Conservation (phyloP, 805 yeast genomes). For the Henningerozyma blattae region DNA sequence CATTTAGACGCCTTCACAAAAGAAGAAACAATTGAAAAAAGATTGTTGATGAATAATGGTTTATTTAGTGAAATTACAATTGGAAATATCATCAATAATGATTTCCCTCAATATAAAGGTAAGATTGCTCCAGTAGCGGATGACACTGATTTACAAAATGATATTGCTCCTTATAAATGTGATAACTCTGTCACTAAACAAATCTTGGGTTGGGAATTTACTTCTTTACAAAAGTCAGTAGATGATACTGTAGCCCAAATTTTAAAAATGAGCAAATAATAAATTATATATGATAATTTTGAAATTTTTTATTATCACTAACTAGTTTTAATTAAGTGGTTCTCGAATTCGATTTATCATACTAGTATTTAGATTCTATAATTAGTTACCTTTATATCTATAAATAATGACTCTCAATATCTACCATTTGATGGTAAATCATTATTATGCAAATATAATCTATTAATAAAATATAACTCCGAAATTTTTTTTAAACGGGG, state of each 20-base stretch:
- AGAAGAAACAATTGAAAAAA: slow-evolving; percentile 22
- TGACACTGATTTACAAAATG: background rate
- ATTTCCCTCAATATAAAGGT: slow-evolving; percentile 33
- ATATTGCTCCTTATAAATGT: background rate
- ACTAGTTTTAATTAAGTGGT: no score
- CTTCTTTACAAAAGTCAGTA: slow-evolving; percentile 10
- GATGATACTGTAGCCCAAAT: slow-evolving; percentile 19
- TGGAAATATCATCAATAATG: slow-evolving; percentile 21
- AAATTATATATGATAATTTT: no score
- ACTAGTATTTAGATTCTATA: no score
- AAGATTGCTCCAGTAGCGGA: slow-evolving; percentile 25
- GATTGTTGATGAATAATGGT: slow-evolving; percentile 22
- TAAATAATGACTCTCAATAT: no score
- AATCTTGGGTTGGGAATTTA: slow-evolving; percentile 15
- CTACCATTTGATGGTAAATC: no score
- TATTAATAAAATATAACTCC: no score
- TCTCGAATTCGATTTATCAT: no score
- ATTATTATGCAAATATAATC: no score
- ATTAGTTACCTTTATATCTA: no score
- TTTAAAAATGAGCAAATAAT: no score
- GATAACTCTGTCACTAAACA: slow-evolving; percentile 13
- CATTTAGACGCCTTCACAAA: slow-evolving; percentile 39
- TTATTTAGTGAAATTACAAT: slow-evolving; percentile 19
- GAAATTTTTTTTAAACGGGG: no score
- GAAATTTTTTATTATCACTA: no score